Evolutionary conservation across 345 rosid genomes (phyloP).

Genomic region (Lepidium aucheri): DNA sequence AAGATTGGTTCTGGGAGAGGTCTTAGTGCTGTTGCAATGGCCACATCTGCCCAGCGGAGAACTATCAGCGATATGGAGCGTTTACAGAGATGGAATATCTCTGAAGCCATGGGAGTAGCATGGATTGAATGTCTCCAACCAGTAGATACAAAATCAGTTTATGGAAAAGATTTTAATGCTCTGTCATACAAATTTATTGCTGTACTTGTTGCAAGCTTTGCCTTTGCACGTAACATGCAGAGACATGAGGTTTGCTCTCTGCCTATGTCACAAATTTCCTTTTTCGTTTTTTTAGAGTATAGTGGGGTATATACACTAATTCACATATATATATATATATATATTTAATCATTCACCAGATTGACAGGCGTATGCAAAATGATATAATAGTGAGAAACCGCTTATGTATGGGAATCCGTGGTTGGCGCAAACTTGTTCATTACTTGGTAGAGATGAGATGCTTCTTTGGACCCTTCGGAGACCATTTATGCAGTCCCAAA

Average conservation of each 20-base stretch:
- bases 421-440: constrained; percentile 89
- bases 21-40: constrained; percentile 98
- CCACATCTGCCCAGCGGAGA: constrained; percentile 88
- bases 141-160: constrained; percentile 80
- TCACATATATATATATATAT: no score
- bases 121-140: constrained; percentile 98
- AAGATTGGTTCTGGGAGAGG: constrained; percentile 99
- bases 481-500: constrained; percentile 43
- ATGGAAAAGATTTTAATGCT: constrained; percentile 95
- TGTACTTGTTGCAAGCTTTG: constrained; percentile 96
- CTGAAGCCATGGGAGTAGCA: constrained; percentile 97
- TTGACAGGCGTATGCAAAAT: constrained; percentile 80
- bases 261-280: background rate
- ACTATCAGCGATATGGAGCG: constrained; percentile 79
- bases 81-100: constrained; percentile 75
- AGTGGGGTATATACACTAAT: background rate
- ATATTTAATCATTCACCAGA: constrained; percentile 33
- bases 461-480: constrained; percentile 73
- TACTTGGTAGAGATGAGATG: constrained; percentile 75
- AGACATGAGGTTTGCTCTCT: constrained; percentile 72
- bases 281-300: background rate
- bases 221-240: constrained; percentile 92
- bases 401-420: constrained; percentile 50
- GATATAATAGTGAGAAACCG: constrained; percentile 49
- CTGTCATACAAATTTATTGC: constrained; percentile 86